phyloP scores from a whole-genome alignment of 441 rosid species.

The Gossypium trilobum region DNA sequence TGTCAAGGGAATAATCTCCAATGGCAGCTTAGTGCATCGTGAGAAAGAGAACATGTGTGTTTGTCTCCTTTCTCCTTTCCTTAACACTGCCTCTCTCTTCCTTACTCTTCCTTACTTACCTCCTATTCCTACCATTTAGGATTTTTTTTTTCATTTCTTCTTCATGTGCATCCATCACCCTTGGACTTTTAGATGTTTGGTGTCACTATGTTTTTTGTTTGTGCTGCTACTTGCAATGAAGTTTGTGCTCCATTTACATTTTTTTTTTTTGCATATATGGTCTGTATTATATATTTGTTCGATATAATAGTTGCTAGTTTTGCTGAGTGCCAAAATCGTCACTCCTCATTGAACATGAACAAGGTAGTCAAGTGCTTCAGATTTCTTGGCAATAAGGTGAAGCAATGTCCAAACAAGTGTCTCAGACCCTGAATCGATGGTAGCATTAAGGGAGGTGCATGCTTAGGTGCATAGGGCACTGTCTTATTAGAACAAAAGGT shows the following conservation, averaged over 20 bases:
- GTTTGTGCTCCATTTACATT: background rate
- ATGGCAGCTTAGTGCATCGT: conserved; percentile 97
- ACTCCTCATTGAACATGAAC: background rate
- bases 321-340: background rate
- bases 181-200: conserved; percentile 21
- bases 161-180: conserved; percentile 23
- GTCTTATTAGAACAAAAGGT: background rate
- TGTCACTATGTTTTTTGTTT: conserved; percentile 6
- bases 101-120: conserved; percentile 65
- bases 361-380: background rate
- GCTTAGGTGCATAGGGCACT: background rate
- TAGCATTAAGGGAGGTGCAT: background rate
- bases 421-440: background rate
- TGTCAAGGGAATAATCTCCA: conserved; percentile 90
- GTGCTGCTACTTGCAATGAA: background rate
- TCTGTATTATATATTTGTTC: background rate
- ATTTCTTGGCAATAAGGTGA: background rate
- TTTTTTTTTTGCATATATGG: background rate
- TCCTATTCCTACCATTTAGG: conserved; percentile 46
- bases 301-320: background rate
- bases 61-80: conserved; percentile 99
- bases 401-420: background rate
- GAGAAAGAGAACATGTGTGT: conserved; percentile 98
- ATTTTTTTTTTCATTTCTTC: conserved; percentile 26
- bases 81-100: conserved; percentile 71